Percentiles rank a stretch among this genome's conserved stretches.
Evolutionary conservation across 1,284 basidiomycete genomes (phyloP).

Genomic region (Coniophora puteana): DNA sequence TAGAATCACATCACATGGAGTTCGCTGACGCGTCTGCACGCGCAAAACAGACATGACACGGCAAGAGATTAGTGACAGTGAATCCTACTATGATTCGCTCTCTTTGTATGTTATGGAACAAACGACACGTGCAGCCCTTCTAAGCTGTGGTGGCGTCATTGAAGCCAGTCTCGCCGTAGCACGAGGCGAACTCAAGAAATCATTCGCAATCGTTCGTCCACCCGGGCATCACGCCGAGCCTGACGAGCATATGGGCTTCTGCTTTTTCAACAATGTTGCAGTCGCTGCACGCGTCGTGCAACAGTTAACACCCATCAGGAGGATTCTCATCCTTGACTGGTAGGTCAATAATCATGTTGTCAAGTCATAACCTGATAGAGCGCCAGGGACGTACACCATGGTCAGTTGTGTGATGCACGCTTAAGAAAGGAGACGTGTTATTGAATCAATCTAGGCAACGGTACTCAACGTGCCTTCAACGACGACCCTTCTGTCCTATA

Average conservation of each 20-base stretch:
- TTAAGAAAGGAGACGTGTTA: neutral
- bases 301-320: conserved; percentile 64
- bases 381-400: conserved; percentile 95
- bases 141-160: conserved; percentile 94
- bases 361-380: conserved; percentile 10
- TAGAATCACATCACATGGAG: no score
- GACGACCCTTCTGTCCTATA: conserved; percentile 92
- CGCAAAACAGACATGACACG: conserved; percentile 72
- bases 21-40: no score
- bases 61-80: conserved; percentile 70
- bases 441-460: conserved; percentile 67
- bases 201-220: conserved; percentile 94
- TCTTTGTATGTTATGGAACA: conserved; percentile 91
- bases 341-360: conserved; percentile 37
- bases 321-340: conserved; percentile 95
- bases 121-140: conserved; percentile 80
- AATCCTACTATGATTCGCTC: conserved; percentile 80
- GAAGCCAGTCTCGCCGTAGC: conserved; percentile 90
- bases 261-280: conserved; percentile 98
- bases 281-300: conserved; percentile 85
- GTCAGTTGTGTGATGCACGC: conserved; percentile 35
- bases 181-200: conserved; percentile 76
- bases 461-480: conserved; percentile 94
- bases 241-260: conserved; percentile 97
- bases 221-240: conserved; percentile 99